Conservation (phyloP, 164 flowering plant genomes). For the Macadamia integrifolia region DNA sequence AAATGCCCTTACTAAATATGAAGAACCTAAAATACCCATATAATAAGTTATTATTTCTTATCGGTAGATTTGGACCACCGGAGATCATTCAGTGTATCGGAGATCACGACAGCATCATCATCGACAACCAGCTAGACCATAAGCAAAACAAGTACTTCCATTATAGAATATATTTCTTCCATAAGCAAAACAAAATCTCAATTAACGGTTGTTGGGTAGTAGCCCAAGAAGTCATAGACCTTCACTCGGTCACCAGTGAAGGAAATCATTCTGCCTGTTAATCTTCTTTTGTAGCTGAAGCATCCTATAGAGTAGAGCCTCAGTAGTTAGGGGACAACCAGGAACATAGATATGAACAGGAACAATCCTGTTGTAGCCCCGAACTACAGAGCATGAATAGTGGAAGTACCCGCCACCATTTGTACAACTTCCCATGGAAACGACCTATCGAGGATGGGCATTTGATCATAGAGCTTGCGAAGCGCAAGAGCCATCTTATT, state of each 20-base stretch:
- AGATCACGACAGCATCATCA: too few relatives aligned
- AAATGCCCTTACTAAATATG: too few relatives aligned
- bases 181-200: background rate
- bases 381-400: conserved; percentile 93
- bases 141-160: background rate
- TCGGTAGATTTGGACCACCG: too few relatives aligned
- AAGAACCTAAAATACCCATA: too few relatives aligned
- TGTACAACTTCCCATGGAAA: conserved; percentile 99
- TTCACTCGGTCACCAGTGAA: conserved; percentile 82
- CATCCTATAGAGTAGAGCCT: conserved; percentile 87
- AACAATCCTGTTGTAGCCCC: conserved; percentile 95
- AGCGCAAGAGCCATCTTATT: conserved; percentile 99
- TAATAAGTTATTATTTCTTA: too few relatives aligned
- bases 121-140: too few relatives aligned
- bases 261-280: conserved; percentile 92
- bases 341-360: conserved; percentile 98
- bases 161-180: background rate
- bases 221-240: conserved; percentile 2
- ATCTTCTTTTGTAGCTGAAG: conserved; percentile 98
- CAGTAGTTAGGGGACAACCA: conserved; percentile 98
- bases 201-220: background rate
- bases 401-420: conserved; percentile 99
- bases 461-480: conserved; percentile 94
- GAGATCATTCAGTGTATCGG: too few relatives aligned
- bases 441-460: conserved; percentile 99